Percentiles rank a stretch among this genome's conserved stretches.
phyloP scores from a whole-genome alignment of 176 grass and related monocot species.

The Bolboschoenus planiculmis region DNA sequence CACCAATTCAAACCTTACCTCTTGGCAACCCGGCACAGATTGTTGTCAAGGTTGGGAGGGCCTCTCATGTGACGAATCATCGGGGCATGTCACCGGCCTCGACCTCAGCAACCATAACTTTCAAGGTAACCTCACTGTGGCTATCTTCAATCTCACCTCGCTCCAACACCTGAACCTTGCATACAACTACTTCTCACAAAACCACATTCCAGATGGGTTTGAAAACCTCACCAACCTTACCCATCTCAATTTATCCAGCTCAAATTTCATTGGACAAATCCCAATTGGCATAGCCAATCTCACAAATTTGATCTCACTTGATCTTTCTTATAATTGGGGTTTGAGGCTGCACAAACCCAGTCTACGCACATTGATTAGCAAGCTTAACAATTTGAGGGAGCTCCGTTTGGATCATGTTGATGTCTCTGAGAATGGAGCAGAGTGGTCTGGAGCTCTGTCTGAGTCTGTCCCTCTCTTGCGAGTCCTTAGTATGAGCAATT shows the following conservation, averaged over 20 bases:
- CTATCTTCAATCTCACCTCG: constrained; percentile 11
- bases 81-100: neutral
- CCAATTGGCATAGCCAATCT: neutral
- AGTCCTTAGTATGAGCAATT: neutral
- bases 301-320: neutral
- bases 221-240: neutral
- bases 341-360: neutral
- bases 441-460: neutral
- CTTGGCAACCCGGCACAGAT: neutral
- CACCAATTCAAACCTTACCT: neutral
- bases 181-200: neutral
- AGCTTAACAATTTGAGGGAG: neutral
- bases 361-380: neutral
- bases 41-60: neutral
- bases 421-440: neutral
- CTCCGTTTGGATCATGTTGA: neutral
- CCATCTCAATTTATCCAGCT: neutral
- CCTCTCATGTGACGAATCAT: neutral
- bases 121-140: constrained; percentile 14
- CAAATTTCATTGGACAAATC: neutral
- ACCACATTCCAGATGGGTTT: neutral
- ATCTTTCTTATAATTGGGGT: neutral
- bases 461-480: neutral
- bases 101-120: neutral
- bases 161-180: neutral